Evolutionary conservation across 148 eudicot genomes (phyloP), one percentile per base, ranked within the genome.

Genomic region (Spergularia marina): DNA sequence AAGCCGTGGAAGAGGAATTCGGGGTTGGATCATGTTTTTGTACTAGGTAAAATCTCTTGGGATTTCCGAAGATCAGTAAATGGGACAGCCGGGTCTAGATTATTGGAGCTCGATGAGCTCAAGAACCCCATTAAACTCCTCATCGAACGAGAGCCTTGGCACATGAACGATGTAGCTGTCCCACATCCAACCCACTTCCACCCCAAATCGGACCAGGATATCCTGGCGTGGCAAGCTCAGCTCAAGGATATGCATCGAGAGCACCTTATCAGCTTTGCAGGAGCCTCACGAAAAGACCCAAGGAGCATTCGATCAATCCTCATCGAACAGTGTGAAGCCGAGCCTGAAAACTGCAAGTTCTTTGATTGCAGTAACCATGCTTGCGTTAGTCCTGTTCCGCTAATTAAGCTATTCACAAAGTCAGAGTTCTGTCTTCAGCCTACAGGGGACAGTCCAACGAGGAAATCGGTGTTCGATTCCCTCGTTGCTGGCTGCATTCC

Each of bases 391-490:
- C 88, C 88, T 2, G 80, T 82, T 25, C 60, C 85, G 0, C 36
- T 92, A 0, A 78, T 87, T 4, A 62, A 76, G 53, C 85, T 87
- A 8, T 86, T 92, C 59, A 78, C 67, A 78, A 89, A 86, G 68
- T 92, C 97, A 0, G 97, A 88, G 62, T 92, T 92, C 74, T 92
- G 97, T 68, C 79, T 92, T 14, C 98, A 92, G 70, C 96, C 98
- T 60, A 84, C 86, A 0, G 98, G 96, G 0, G 98, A 89, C 20
- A 89, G 90, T 66, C 89, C 91, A 0, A 92, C 96, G 3, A 82
- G 98, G 67, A 92, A 89, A 68, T 92, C 98, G 0, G 85, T 89
- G 5, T 90, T 92, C 10, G 98, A 92, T 78, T 87, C 98, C 0
- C 82, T 92, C 0, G 66, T 92, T 52, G 74, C 89, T 1, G 98